phyloP scores from a whole-genome alignment of 2,329 filamentous ascomycete genomes.

The Cytospora piceicola region DNA sequence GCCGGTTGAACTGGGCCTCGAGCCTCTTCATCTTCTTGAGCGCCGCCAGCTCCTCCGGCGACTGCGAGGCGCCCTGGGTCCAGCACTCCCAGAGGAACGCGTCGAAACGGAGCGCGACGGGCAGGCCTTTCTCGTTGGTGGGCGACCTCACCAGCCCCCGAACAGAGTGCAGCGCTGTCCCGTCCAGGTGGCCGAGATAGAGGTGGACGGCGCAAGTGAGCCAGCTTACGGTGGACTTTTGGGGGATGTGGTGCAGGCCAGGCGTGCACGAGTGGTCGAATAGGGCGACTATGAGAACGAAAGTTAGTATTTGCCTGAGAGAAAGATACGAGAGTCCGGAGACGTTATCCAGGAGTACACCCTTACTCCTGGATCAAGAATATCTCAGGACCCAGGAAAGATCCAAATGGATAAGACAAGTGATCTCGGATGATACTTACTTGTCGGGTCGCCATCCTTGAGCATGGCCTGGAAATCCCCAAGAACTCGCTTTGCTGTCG shows the following conservation, averaged over 20 bases:
- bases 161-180: not conserved
- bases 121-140: not conserved
- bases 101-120: constrained; percentile 7
- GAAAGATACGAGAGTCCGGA: no score
- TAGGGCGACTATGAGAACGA: no score
- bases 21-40: not conserved
- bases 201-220: constrained; percentile 5
- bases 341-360: no score
- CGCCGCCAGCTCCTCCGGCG: not conserved
- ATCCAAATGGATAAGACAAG: no score
- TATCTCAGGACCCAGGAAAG: no score
- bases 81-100: constrained; percentile 9
- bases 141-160: not conserved
- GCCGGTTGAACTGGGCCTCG: not conserved
- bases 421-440: no score
- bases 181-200: not conserved
- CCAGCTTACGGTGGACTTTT: not conserved
- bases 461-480: not conserved
- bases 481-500: constrained; percentile 5
- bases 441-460: not conserved
- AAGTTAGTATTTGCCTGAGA: no score
- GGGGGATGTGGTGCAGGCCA: not conserved
- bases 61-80: not conserved
- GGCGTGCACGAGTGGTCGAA: not conserved
- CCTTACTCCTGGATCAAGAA: no score